phyloP scores from a whole-genome alignment of 163 green algal genomes.

The Scenedesmus sp. region DNA sequence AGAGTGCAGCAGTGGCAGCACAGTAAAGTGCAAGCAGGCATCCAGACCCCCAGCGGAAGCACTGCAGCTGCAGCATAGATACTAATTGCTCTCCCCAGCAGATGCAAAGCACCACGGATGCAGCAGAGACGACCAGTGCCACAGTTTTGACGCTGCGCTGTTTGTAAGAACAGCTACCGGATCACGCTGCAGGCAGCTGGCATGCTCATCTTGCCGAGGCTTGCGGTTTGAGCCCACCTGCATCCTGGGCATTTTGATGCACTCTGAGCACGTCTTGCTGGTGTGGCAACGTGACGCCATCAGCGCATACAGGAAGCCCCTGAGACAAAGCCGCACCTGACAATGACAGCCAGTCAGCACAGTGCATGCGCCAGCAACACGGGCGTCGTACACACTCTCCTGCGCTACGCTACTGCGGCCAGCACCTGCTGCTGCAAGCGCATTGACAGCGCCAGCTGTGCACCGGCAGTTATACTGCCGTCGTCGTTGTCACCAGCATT shows the following conservation, averaged over 20 bases:
- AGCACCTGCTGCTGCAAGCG: neutral
- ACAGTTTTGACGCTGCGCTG: too few relatives aligned
- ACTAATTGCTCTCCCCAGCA: too few relatives aligned
- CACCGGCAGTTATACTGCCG: neutral
- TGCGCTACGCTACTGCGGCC: conserved; percentile 28
- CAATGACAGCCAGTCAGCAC: conserved; percentile 31
- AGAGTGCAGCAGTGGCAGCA: neutral
- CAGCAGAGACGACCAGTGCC: too few relatives aligned
- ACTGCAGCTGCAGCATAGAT: neutral
- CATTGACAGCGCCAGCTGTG: conserved; percentile 1
- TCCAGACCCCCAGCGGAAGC: too few relatives aligned
- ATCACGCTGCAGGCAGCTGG: too few relatives aligned
- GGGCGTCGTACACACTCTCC: conserved; percentile 53
- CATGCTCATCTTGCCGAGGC: too few relatives aligned
- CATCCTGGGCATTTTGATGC: conserved; percentile 31
- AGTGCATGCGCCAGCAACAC: conserved; percentile 45
- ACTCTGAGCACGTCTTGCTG: conserved; percentile 42
- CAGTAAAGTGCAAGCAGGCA: neutral
- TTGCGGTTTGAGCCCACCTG: too few relatives aligned
- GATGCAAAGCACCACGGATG: too few relatives aligned
- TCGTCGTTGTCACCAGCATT: neutral
- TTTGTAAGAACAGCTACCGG: too few relatives aligned
- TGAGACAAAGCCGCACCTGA: conserved; percentile 13
- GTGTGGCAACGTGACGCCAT: conserved; percentile 36
- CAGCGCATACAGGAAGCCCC: conserved; percentile 25